Base-by-base conservation (phyloP, 2,329 filamentous ascomycete genomes). In the Trichophaea hybrida region DNA sequence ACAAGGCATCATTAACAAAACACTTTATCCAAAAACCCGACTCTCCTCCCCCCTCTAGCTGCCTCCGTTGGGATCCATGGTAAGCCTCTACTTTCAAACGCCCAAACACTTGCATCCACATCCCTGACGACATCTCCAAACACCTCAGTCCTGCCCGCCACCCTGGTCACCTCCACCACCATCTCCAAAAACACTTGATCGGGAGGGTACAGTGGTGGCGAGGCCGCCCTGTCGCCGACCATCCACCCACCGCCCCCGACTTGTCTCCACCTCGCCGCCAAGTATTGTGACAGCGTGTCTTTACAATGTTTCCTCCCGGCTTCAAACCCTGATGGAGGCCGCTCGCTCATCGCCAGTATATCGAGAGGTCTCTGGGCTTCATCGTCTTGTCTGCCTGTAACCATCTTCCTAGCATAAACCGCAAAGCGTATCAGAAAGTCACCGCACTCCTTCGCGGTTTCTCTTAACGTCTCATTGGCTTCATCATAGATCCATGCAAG, bases 391-490 rank as follows among this genome's bases (percentile, higher is more conserved):
- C 33, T 8, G n/a, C 34, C 10, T n/a, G 24, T 34, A 6, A 55
- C 40, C 10, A 46, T 46, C 10, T 44, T 44, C 15, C 35, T 17
- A 5, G 53, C 53, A 33, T 55, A 55, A 10, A 15, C 4, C 6
- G 53, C 53, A 32, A 55, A 55, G 35, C 53, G 53, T 6, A 55
- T 34, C 17, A 55, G 5, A 32, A 55, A 55, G 32, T 35, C 32
- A 5, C 10, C n/a, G 34, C 32, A 53, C 8, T 53, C 50, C 24
- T 55, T 44, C 13, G 32, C 15, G 5, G 8, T 44, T n/a, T 32
- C 53, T 10, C 24, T 12, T 10, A 43, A 6, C 6, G 8, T 8
- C 5, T 32, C 15, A n/a, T 55, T 17, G n/a, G 35, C 12, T 5
- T 55, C 53, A 6, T 32, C 24, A 2, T 32, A 43, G 35, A 55